Evolutionary conservation across 2,329 filamentous ascomycete genomes (phyloP).

Genomic region (Colletotrichum gloeosporioides): DNA sequence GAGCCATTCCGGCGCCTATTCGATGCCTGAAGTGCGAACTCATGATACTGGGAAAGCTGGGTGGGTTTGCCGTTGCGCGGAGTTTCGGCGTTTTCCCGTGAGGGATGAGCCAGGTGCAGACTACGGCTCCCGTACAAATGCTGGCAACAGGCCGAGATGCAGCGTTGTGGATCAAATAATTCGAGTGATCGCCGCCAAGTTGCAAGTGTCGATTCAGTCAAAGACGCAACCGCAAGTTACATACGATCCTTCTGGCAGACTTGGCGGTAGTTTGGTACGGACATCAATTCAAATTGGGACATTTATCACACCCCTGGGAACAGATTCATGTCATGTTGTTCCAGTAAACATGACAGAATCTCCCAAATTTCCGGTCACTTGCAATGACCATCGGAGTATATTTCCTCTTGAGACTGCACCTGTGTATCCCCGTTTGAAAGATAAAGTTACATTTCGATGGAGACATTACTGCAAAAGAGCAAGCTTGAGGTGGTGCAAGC

Average conservation of each 20-base stretch:
- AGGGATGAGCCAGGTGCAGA: accelerated
- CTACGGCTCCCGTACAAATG: background rate
- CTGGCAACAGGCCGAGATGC: background rate
- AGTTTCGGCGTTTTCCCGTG: background rate
- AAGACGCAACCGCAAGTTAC: background rate
- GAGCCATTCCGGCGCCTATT: accelerated
- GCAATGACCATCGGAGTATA: background rate
- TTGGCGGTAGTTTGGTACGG: background rate
- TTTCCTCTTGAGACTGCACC: background rate
- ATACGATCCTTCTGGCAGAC: background rate
- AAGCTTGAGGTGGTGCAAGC: background rate
- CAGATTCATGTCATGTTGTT: background rate
- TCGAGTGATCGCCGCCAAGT: background rate
- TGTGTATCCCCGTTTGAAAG: background rate
- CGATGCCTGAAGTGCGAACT: background rate
- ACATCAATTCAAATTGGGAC: background rate
- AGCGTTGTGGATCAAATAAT: accelerated
- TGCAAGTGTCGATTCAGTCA: background rate
- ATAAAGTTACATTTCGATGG: background rate
- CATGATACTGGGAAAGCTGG: background rate
- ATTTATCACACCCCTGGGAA: background rate
- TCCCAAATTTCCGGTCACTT: background rate
- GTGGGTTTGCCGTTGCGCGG: background rate
- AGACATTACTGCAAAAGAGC: background rate
- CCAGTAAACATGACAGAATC: background rate